phyloP scores from a whole-genome alignment of 2,329 filamentous ascomycete genomes.

The Penicillium paneum region DNA sequence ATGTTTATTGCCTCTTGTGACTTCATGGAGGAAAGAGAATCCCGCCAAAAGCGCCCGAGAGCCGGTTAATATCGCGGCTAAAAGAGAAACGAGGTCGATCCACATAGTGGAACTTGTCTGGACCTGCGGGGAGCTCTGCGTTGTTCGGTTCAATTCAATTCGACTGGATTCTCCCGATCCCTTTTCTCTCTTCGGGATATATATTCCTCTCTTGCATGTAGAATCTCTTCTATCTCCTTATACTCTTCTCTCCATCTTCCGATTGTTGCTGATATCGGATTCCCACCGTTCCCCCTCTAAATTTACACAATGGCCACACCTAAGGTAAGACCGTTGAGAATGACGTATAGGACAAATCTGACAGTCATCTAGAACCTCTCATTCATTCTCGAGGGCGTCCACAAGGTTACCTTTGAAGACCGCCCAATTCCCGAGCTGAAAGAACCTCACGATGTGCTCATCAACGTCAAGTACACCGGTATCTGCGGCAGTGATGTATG shows the following conservation, averaged over 20 bases:
- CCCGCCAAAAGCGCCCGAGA: neutral
- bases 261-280: slow-evolving; percentile 3
- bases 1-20: neutral
- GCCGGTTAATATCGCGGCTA: slow-evolving; percentile 12
- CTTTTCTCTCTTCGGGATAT: neutral
- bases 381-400: slow-evolving; percentile 75
- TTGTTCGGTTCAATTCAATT: slow-evolving; percentile 17
- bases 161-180: slow-evolving; percentile 15
- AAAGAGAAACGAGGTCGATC: neutral
- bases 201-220: neutral
- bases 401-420: slow-evolving; percentile 71
- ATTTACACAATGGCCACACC: slow-evolving; percentile 13
- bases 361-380: slow-evolving; percentile 64
- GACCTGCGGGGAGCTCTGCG: slow-evolving; percentile 14
- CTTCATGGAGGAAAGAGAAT: neutral
- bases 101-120: slow-evolving; percentile 2
- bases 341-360: neutral
- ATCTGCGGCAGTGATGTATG: slow-evolving; percentile 82
- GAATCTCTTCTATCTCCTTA: neutral
- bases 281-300: neutral
- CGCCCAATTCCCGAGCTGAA: slow-evolving; percentile 67
- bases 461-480: slow-evolving; percentile 79
- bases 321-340: slow-evolving; percentile 15
- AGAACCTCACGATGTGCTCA: slow-evolving; percentile 70
- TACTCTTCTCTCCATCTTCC: neutral